Conservation (phyloP, 352 stramenopile genomes). For the Phytophthora chlamydospora region DNA sequence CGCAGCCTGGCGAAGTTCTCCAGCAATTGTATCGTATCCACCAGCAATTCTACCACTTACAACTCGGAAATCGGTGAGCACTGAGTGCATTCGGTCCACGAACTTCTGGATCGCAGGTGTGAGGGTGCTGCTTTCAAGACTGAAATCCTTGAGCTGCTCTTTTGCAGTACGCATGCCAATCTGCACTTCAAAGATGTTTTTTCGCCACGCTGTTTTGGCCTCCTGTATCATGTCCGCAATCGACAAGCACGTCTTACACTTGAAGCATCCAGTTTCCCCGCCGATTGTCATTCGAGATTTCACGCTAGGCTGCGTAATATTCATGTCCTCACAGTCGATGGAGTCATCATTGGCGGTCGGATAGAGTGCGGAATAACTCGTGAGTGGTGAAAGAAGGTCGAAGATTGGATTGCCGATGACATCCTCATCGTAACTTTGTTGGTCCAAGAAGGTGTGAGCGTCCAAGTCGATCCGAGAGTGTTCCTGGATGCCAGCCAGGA, state of each 20-base stretch:
- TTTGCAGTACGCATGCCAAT: slow-evolving; percentile 59
- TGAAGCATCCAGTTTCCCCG: slow-evolving; percentile 61
- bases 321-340: slow-evolving; percentile 48
- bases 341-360: slow-evolving; percentile 43
- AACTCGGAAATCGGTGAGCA: slow-evolving; percentile 23
- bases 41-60: slow-evolving; percentile 16
- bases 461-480: slow-evolving; percentile 27
- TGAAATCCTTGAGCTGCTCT: slow-evolving; percentile 51
- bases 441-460: slow-evolving; percentile 54
- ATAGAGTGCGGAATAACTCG: slow-evolving; percentile 49
- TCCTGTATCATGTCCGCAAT: slow-evolving; percentile 40
- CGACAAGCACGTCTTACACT: slow-evolving; percentile 58
- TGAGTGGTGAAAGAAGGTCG: slow-evolving; percentile 41
- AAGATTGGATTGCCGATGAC: slow-evolving; percentile 49
- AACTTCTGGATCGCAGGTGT: slow-evolving; percentile 39
- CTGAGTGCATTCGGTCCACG: slow-evolving; percentile 35
- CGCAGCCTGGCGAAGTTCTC: slow-evolving; percentile 35
- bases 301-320: slow-evolving; percentile 50
- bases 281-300: slow-evolving; percentile 62
- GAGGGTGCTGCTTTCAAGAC: slow-evolving; percentile 25
- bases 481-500: slow-evolving; percentile 39
- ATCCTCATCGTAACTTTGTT: slow-evolving; percentile 44
- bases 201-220: slow-evolving; percentile 47
- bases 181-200: slow-evolving; percentile 53
- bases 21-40: slow-evolving; percentile 34